Conservation (phyloP, 192 early-diverging fungal genomes). For the Rhizophagus clarus region DNA sequence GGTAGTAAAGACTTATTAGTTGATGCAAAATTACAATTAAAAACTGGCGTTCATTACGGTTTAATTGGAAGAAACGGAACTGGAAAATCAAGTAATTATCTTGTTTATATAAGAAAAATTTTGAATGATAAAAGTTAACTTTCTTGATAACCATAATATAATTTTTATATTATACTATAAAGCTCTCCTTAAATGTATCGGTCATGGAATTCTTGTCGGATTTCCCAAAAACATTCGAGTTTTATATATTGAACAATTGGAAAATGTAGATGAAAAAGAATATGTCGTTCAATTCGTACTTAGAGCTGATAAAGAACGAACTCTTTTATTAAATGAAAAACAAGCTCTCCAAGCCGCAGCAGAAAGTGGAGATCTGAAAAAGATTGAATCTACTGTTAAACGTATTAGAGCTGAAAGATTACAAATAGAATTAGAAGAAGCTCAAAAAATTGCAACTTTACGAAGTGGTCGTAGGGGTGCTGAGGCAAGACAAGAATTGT, state of each 20-base stretch:
- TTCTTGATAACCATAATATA: background rate
- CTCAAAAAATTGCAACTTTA: conserved; percentile 62
- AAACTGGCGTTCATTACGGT: conserved; percentile 76
- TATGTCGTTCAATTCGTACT: conserved; percentile 67
- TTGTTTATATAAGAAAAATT: background rate
- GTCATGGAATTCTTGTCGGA: conserved; percentile 67
- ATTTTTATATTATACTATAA: background rate
- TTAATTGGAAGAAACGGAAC: conserved; percentile 78
- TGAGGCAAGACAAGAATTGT: conserved; percentile 57
- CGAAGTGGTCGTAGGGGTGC: conserved; percentile 68
- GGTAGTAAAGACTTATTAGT: conserved; percentile 68
- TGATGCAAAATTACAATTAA: conserved; percentile 77
- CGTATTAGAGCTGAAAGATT: conserved; percentile 46
- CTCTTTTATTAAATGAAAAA: conserved; percentile 50
- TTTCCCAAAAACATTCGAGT: conserved; percentile 80
- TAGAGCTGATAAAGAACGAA: conserved; percentile 63
- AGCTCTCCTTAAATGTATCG: conserved; percentile 65
- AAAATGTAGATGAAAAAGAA: conserved; percentile 52
- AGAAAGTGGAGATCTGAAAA: conserved; percentile 33
- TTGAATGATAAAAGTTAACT: background rate
- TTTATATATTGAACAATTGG: conserved; percentile 82
- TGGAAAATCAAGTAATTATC: conserved; percentile 64
- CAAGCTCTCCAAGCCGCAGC: conserved; percentile 49
- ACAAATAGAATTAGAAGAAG: conserved; percentile 45
- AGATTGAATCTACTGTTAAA: conserved; percentile 46